These are phyloP conservation scores for Bipolaris zeicola DNA, from an alignment of 2,329 filamentous ascomycete genomes.

Conservation along the genomic window DNA sequence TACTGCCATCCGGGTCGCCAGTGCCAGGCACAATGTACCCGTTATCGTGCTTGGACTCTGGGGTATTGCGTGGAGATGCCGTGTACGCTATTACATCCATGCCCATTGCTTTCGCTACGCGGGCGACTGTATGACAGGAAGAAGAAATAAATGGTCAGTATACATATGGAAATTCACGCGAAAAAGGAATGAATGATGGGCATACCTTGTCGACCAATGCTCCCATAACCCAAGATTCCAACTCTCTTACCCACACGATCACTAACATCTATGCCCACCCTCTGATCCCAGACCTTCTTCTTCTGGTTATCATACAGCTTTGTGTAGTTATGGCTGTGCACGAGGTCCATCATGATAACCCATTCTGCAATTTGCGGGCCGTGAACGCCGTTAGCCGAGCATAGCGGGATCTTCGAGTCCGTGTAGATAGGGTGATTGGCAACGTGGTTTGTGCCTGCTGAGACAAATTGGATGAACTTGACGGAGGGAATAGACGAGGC, in stretches of 20 bases:
- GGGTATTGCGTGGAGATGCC: constrained; percentile 68
- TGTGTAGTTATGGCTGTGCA: constrained; percentile 62
- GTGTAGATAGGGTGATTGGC: constrained; percentile 60
- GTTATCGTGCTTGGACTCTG: constrained; percentile 66
- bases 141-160: background rate
- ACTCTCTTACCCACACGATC: constrained; percentile 65
- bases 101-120: constrained; percentile 67
- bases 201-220: constrained; percentile 65
- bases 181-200: constrained; percentile 4
- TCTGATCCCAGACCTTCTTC: constrained; percentile 58
- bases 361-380: constrained; percentile 71
- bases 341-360: constrained; percentile 66
- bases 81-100: constrained; percentile 79
- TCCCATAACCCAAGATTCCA: constrained; percentile 67
- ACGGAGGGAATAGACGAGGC: constrained; percentile 47
- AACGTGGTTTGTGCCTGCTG: constrained; percentile 63
- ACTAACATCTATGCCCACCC: constrained; percentile 46
- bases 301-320: constrained; percentile 64
- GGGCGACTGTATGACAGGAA: constrained; percentile 50
- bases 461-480: constrained; percentile 62
- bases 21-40: constrained; percentile 73
- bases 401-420: constrained; percentile 59
- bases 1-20: constrained; percentile 61
- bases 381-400: constrained; percentile 62
- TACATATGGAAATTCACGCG: background rate